These are phyloP conservation scores for Micromonas pusilla DNA, from an alignment of 139 green algal genomes.

Conservation along the genomic window DNA sequence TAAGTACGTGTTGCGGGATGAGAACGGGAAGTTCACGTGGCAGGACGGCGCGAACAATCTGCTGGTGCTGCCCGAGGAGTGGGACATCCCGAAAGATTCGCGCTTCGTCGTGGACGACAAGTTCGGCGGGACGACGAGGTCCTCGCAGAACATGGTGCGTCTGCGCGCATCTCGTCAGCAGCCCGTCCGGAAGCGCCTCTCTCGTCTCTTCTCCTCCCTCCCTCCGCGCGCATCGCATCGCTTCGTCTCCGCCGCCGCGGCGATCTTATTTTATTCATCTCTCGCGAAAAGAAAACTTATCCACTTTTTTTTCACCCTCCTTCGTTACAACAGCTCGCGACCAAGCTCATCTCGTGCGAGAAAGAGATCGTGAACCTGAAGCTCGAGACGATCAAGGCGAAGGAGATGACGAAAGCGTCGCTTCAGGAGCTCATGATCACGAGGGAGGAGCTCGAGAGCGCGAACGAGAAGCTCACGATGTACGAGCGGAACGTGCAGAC, in stretches of 20 bases:
- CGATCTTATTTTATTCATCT: too few relatives aligned
- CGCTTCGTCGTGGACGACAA: conserved; percentile 16
- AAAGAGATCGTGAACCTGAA: not conserved
- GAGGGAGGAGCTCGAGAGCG: conserved; percentile 8
- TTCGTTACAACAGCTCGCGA: too few relatives aligned
- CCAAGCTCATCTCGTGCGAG: conserved; percentile 3
- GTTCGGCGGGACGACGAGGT: not conserved
- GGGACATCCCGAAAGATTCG: conserved; percentile 3
- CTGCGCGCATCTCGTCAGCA: too few relatives aligned
- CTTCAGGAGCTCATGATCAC: conserved; percentile 14
- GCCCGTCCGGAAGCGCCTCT: too few relatives aligned
- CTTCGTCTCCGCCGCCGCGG: too few relatives aligned
- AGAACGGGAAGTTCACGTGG: conserved; percentile 11
- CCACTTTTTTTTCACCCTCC: too few relatives aligned
- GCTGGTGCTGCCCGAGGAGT: conserved; percentile 22
- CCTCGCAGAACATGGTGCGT: not conserved
- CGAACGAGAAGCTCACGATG: not conserved
- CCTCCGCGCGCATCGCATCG: too few relatives aligned
- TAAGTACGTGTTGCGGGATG: conserved; percentile 27
- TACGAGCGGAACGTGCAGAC: not conserved
- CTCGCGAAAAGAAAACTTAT: too few relatives aligned
- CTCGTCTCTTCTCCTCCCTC: too few relatives aligned
- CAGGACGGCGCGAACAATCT: conserved; percentile 31
- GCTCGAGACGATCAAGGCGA: not conserved
- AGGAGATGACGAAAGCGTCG: conserved; percentile 18